These are phyloP conservation scores for Amanita subjunquillea DNA, from an alignment of 768 basidiomycete genomes.

Conservation along the genomic window DNA sequence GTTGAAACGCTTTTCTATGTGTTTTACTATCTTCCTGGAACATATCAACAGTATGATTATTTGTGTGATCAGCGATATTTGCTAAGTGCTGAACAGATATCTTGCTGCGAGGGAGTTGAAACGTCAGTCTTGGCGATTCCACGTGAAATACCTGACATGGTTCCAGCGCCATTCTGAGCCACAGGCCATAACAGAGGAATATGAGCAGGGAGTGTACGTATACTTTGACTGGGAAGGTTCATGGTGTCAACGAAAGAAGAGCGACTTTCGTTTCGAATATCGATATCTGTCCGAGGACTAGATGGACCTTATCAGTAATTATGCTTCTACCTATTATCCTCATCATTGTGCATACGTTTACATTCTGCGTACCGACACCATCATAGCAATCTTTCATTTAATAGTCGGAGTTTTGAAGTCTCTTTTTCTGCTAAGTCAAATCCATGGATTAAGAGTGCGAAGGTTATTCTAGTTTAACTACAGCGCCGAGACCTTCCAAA, in stretches of 20 bases:
- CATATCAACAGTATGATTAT: constrained; percentile 83
- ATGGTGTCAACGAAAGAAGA: constrained; percentile 98
- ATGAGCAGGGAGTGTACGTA: constrained; percentile 98
- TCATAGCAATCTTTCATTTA: background rate
- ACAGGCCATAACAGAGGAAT: constrained; percentile 97
- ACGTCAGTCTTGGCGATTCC: constrained; percentile 97
- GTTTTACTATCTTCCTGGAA: constrained; percentile 96
- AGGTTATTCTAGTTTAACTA: constrained; percentile 71
- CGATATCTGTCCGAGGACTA: constrained; percentile 90
- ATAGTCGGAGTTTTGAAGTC: background rate
- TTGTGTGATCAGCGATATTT: background rate
- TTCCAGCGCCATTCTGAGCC: constrained; percentile 98
- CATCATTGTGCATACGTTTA: constrained; percentile 4
- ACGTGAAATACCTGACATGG: constrained; percentile 98
- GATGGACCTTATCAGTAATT: constrained; percentile 11
- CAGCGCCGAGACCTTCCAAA: constrained; percentile 85
- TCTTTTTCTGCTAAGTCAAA: constrained; percentile 10
- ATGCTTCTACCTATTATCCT: constrained; percentile 6
- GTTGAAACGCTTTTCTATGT: constrained; percentile 98
- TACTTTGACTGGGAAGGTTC: constrained; percentile 99
- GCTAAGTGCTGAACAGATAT: constrained; percentile 40
- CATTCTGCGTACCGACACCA: constrained; percentile 1
- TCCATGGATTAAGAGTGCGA: constrained; percentile 11
- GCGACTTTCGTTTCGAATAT: constrained; percentile 95
- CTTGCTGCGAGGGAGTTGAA: constrained; percentile 96